Percentiles rank a stretch among this genome's conserved stretches.
phyloP scores from a whole-genome alignment of 2,329 filamentous ascomycete genomes.

The Sclerotinia spermophila region DNA sequence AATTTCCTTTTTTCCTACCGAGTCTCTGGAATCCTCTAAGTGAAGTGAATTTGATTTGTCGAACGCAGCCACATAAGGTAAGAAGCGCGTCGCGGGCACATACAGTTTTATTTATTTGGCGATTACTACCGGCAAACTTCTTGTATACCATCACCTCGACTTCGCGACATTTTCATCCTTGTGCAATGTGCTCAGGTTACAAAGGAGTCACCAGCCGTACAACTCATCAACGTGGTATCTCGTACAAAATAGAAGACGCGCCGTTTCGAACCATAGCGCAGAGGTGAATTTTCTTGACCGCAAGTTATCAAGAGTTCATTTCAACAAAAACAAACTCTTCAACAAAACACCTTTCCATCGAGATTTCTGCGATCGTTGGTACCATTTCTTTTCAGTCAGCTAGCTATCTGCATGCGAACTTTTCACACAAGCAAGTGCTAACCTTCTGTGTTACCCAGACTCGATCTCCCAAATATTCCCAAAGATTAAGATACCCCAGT shows the following conservation, averaged over 20 bases:
- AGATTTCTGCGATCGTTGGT: conserved; percentile 5
- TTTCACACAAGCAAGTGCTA: conserved; percentile 4
- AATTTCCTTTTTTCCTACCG: conserved; percentile 24
- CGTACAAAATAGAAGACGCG: conserved; percentile 19
- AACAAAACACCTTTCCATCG: not conserved
- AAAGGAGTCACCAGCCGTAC: conserved; percentile 21
- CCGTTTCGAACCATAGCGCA: conserved; percentile 16
- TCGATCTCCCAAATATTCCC: conserved; percentile 24
- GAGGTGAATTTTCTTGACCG: not conserved
- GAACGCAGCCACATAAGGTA: conserved; percentile 20
- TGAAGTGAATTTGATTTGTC: conserved; percentile 19
- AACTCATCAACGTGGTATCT: conserved; percentile 30
- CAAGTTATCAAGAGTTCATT: not conserved
- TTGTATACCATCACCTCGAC: conserved; percentile 8
- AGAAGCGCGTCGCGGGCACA: conserved; percentile 25
- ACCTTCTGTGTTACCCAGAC: conserved; percentile 15
- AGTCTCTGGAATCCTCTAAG: conserved; percentile 21
- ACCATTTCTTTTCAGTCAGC: conserved; percentile 1
- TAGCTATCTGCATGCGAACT: not conserved
- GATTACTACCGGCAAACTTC: conserved; percentile 11
- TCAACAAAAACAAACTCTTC: conserved; percentile 5
- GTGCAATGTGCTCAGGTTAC: conserved; percentile 16
- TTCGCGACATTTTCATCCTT: conserved; percentile 6
- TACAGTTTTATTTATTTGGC: conserved; percentile 8
- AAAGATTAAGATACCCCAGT: conserved; percentile 26